phyloP scores from a whole-genome alignment of 73 alveolate species.

The Paramecium caudatum region DNA sequence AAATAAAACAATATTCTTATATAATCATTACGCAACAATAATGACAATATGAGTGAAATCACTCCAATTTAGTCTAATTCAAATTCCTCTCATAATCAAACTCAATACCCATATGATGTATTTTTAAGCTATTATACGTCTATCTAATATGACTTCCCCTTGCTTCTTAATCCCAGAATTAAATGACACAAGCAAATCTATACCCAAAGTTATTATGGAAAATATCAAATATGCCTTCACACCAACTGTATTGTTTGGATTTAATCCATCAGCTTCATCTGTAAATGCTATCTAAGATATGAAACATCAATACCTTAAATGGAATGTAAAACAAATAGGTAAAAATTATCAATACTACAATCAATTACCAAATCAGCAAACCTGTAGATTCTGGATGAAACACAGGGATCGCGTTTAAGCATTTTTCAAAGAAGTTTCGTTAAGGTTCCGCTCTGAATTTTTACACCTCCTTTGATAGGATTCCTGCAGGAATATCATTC shows the following conservation, averaged over 20 bases:
- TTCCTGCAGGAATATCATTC: background rate
- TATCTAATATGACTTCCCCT: constrained; percentile 21
- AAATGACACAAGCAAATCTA: background rate
- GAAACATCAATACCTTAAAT: background rate
- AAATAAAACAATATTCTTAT: background rate
- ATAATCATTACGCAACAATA: background rate
- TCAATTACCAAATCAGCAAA: constrained; percentile 24
- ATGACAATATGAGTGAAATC: background rate
- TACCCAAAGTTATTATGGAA: background rate
- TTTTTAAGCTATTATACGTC: background rate
- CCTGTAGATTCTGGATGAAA: constrained; percentile 33
- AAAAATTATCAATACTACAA: constrained; percentile 31
- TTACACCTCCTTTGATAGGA: background rate
- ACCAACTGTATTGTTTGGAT: background rate
- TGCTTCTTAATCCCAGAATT: background rate
- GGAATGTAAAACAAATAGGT: constrained; percentile 43
- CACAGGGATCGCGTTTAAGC: constrained; percentile 20
- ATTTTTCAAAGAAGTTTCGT: background rate
- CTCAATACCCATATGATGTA: constrained; percentile 48
- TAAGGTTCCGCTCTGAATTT: background rate
- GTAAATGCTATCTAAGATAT: constrained; percentile 49
- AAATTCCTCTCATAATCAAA: background rate
- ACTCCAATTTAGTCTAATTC: constrained; percentile 66
- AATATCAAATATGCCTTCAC: background rate
- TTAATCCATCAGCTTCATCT: background rate